phyloP scores from a whole-genome alignment of 1,284 basidiomycete species.

The Somion occarium region DNA sequence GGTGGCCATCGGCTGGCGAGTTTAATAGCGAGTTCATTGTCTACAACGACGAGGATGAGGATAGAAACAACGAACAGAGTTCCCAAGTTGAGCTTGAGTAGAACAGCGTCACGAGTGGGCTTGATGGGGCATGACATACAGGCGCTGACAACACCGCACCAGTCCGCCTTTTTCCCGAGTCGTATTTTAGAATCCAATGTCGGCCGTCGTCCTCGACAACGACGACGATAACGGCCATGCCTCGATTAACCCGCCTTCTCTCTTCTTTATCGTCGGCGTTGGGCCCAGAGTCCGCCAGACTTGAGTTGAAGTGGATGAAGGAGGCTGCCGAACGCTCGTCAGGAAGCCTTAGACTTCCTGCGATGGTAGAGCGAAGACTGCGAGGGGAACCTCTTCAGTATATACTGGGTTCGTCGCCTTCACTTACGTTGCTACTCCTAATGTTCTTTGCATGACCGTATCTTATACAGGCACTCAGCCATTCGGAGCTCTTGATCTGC shows the following conservation, averaged over 20 bases:
- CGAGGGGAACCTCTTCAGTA: slow-evolving; percentile 85
- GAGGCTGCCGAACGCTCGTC: slow-evolving; percentile 25
- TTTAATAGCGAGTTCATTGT: not conserved
- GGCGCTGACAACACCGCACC: not conserved
- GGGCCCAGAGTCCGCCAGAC: slow-evolving; percentile 41
- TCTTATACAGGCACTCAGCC: slow-evolving; percentile 69
- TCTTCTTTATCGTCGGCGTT: slow-evolving; percentile 31
- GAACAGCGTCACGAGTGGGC: not conserved
- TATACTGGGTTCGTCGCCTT: slow-evolving; percentile 63
- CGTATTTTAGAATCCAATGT: too few species aligned
- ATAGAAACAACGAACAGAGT: not conserved
- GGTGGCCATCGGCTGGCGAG: slow-evolving; percentile 3
- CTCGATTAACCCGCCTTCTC: slow-evolving; percentile 23
- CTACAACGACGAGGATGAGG: not conserved
- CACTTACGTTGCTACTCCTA: not conserved
- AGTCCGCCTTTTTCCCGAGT: not conserved
- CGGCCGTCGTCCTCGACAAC: not conserved
- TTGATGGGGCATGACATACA: not conserved
- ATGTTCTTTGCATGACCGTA: not conserved
- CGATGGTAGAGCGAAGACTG: slow-evolving; percentile 52
- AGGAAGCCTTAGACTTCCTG: slow-evolving; percentile 26
- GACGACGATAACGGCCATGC: slow-evolving; percentile 10
- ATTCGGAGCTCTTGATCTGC: slow-evolving; percentile 77
- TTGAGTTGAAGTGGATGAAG: slow-evolving; percentile 63
- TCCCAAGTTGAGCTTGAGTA: not conserved